Percentiles rank a stretch among this genome's conserved stretches.
These are phyloP conservation scores for Hypholoma sublateritium DNA, from an alignment of 768 basidiomycete genomes.

Conservation along the genomic window DNA sequence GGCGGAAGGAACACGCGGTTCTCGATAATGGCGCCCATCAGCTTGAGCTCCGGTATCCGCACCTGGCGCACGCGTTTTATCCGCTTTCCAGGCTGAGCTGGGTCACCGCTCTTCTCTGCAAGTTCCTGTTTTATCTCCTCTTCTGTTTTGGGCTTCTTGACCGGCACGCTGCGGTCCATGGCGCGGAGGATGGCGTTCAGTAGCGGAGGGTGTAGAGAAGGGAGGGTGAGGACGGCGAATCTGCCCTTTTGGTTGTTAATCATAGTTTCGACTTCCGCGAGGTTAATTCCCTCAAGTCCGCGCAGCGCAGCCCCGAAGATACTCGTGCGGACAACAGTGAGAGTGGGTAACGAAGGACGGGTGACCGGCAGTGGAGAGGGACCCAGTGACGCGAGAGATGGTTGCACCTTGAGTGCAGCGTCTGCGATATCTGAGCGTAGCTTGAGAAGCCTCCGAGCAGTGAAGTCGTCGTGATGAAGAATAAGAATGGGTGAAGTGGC, in stretches of 20 bases:
- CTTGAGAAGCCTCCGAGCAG: conserved; percentile 61
- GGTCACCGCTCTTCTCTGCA: conserved; percentile 60
- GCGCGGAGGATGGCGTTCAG: conserved; percentile 65
- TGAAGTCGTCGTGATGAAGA: conserved; percentile 77
- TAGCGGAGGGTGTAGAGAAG: conserved; percentile 71
- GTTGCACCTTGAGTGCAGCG: conserved; percentile 48
- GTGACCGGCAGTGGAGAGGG: conserved; percentile 26
- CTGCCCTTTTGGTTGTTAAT: conserved; percentile 57
- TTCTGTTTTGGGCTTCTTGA: conserved; percentile 49
- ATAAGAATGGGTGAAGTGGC: conserved; percentile 66
- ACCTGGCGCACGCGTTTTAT: conserved; percentile 57
- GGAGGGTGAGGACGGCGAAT: conserved; percentile 64
- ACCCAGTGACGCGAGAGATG: conserved; percentile 34
- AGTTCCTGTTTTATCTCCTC: conserved; percentile 49
- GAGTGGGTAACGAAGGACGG: conserved; percentile 41
- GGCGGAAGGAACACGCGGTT: conserved; percentile 63
- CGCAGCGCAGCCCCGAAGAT: conserved; percentile 79
- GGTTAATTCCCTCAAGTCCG: conserved; percentile 52
- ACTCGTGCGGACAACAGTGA: conserved; percentile 74
- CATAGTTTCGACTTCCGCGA: conserved; percentile 48
- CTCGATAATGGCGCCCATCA: conserved; percentile 83
- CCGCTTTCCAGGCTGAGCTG: conserved; percentile 68
- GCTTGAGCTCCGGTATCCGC: conserved; percentile 61
- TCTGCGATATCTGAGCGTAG: conserved; percentile 67
- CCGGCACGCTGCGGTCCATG: conserved; percentile 66